Evolutionary conservation across 805 yeast genomes (phyloP).

Genomic region (Kuraishia hungarica): DNA sequence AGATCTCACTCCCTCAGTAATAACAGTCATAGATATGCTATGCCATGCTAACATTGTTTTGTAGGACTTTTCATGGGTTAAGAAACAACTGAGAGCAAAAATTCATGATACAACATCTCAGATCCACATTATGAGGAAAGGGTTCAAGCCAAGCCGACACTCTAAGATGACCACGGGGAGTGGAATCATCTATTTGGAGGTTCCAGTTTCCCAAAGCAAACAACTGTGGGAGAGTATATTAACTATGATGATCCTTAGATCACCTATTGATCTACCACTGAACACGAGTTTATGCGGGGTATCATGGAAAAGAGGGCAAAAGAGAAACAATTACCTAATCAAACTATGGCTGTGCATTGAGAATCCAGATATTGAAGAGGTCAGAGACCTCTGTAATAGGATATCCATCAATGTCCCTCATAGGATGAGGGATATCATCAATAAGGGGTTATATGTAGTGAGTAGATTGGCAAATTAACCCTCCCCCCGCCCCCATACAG

Average conservation of each 20-base stretch:
- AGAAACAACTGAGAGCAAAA: not conserved
- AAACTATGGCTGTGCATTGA: not conserved
- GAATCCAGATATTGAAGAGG: not conserved
- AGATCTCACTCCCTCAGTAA: too few relatives aligned
- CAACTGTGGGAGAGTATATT: not conserved
- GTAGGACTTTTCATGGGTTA: not conserved
- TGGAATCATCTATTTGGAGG: not conserved
- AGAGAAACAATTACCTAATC: not conserved
- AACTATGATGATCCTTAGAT: not conserved
- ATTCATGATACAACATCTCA: not conserved
- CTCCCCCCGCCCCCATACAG: too few relatives aligned
- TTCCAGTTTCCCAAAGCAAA: not conserved
- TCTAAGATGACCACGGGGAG: not conserved
- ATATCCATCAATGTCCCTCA: not conserved
- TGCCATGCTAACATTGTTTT: not conserved
- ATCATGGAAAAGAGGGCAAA: not conserved
- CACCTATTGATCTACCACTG: not conserved
- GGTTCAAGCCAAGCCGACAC: not conserved
- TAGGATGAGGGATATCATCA: not conserved
- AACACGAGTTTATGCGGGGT: not conserved
- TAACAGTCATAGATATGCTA: too few relatives aligned
- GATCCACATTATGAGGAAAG: not conserved
- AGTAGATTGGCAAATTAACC: too few relatives aligned
- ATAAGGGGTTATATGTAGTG: not conserved
- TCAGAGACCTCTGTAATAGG: not conserved